Conservation (phyloP, 2,329 filamentous ascomycete species). For the Sarocladium strictum region DNA sequence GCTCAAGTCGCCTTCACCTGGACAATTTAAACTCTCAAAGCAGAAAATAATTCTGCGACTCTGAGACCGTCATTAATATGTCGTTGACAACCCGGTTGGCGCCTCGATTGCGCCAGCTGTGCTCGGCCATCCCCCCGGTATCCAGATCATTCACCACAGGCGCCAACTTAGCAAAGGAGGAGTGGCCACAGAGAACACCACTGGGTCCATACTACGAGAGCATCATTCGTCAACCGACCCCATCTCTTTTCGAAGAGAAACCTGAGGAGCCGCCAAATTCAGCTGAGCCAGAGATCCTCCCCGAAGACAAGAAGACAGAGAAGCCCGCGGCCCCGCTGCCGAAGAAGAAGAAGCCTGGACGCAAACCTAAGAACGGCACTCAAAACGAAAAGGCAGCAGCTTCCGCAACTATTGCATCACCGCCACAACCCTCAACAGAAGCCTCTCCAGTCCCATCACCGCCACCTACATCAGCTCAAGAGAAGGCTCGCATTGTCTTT, state of each 20-base stretch:
- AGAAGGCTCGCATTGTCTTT: conserved; percentile 66
- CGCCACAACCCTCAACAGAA: conserved; percentile 3
- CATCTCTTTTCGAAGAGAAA: conserved; percentile 32
- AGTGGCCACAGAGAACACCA: conserved; percentile 35
- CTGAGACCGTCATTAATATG: conserved; percentile 19
- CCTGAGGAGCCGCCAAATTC: conserved; percentile 38
- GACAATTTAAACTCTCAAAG: no score
- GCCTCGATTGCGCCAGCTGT: conserved; percentile 24
- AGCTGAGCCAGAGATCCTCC: conserved; percentile 20
- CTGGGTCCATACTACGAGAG: conserved; percentile 54
- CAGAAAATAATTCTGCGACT: no score
- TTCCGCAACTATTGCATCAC: conserved; percentile 9
- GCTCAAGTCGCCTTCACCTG: no score
- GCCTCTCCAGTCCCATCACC: conserved; percentile 11
- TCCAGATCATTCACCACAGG: conserved; percentile 24
- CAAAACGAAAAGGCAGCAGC: no score
- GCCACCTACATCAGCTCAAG: conserved; percentile 26
- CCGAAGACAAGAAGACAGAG: conserved; percentile 16
- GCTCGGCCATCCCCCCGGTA: conserved; percentile 13
- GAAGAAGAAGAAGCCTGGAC: conserved; percentile 23
- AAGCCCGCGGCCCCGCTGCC: not conserved
- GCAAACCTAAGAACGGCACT: conserved; percentile 17
- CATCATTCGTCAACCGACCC: conserved; percentile 43
- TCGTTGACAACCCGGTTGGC: conserved; percentile 23
- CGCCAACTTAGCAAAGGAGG: conserved; percentile 12